Base-by-base conservation (phyloP, 106 monocot species). In the Allium fistulosum region DNA sequence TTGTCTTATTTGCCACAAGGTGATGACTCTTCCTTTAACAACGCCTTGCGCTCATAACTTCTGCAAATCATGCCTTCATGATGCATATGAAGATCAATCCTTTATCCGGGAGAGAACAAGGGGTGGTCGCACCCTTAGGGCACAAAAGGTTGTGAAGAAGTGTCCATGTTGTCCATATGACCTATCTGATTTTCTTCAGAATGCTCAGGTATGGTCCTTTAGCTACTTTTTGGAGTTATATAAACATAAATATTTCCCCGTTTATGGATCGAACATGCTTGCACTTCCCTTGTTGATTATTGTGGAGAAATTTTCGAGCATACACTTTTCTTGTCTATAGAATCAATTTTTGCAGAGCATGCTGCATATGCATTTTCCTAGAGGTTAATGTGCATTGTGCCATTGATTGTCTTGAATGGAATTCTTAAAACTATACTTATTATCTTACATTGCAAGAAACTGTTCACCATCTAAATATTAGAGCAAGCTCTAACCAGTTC, bases 41-140 rank as follows among this genome's bases (percentile, higher is more conserved):
- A 85, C 89, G 5, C 84, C 89, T 0, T 89, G 89, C 53, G 89
- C 76, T 0, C 89, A 89, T 55, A 89, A 89, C 68, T 89, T 89
- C 69, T 89, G 89, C 75, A 84, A 89, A 70, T 57, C 65, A 10
- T 89, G 84, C 22, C 69, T 89, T 58, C 62, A 80, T 68, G 89
- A 77, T 11, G 53, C 82, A 11, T 88, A 62, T 71, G 72, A 58
- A 69, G 75, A 72, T 58, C 71, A 81, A 12, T 82, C 84, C 17
- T 82, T 82, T 58, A 55, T 80, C 18, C 77, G 85, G 22, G 82
- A 85, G 58, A 72, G 89, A 61, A 78, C 71, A 12, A 28, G 80
- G 13, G 85, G 75, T 61, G 89, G 89, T 10, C 74, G 89, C 16
- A 80, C 82, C 7, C 89, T 89, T 48, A 63, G 89, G 45, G 77